Base-by-base conservation (phyloP, 2,329 filamentous ascomycete genomes). In the Byssochlamys sp. region DNA sequence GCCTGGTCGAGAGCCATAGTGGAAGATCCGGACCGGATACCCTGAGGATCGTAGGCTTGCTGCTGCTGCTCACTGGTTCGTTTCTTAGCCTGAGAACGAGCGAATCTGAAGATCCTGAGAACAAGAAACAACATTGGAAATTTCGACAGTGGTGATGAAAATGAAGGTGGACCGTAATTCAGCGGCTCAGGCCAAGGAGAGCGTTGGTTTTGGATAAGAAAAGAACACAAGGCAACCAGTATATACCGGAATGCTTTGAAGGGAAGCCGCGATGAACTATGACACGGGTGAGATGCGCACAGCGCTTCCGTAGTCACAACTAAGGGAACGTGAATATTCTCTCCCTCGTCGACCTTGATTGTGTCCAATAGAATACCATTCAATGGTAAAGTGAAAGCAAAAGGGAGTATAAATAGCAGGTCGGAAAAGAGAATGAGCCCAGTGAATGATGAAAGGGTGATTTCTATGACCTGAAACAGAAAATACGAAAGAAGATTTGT, bases 21-120 rank as follows among this genome's bases (percentile, higher is more conserved):
- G 12, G 58, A 60, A 56, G 57, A 59, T 39, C 39, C n/a, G 39
- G n/a, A 6, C 39, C 19, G 39, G 39, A 9, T 7, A 19, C n/a
- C 39, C n/a, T n/a, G 59, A 53, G 50, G 60, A 50, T 56, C 11
- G 29, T 31, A 51, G 24, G 49, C 25, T 28, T 61, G 52, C 58
- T 62, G 63, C 31, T 60, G 59, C 28, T 59, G 56, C 57, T 63
- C 58, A 52, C 60, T 55, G 49, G 28, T 27, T 45, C 65, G 62
- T 24, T 71, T 70, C 55, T 70, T 69, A 61, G 65, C 64, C 62
- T 70, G 62, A 39, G 62, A 62, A 57, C 60, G 56, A 59, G 69
- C 69, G 29, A 67, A 45, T 57, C 65, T 62, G 60, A 70, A 58
- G 57, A 68, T 57, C 62, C 66, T 69, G 55, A 68, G 28, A 54